Base-by-base conservation (phyloP, 768 basidiomycete species). In the Podaxis sp. region DNA sequence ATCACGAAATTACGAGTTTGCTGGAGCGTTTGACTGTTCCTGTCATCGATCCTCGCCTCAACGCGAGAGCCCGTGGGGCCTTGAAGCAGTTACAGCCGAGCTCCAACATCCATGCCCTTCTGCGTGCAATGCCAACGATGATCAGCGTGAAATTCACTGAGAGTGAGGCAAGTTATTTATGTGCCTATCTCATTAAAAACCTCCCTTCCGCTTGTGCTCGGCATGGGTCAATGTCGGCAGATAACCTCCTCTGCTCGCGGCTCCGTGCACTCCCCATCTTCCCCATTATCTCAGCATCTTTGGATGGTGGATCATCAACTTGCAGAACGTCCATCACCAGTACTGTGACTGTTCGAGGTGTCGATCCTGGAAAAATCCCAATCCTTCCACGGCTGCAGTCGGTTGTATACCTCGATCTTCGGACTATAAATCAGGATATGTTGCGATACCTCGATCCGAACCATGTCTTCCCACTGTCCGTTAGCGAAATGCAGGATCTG, bases 41-140 rank as follows among this genome's bases (percentile, higher is more conserved):
- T 0, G 77, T 82, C 57, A 59, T 81, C 12, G 69, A 78, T 53
- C 63, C 69, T 1, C 62, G 65, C 0, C 69, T 79, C 17, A 53
- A 60, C 8, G 40, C 49, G 2, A 19, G 60, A 2, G 72, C 72
- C 0, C 70, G 71, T 4, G 22, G 30, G 17, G 61, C 44, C 4
- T 36, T 62, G 6, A 55, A 36, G 28, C 39, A 62, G 7, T n/a
- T 54, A 11, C 11, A 36, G 7, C 19, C 53, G 36, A 54, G 39
- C 22, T 62, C 61, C 8, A 36, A 62, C 15, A 70, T 78, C 19
- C 71, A 69, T 9, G 69, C 69, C 2, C 53, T 80, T 8, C 71
- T 80, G n/a, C 72, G 76, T 59, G 60, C 68, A 0, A 56, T 77
- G 26, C 54, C 67, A 38, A 55, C 63, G 19, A 19, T 12, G 13